phyloP scores from a whole-genome alignment of 768 basidiomycete genomes.

The Kockovaella imperatae region DNA sequence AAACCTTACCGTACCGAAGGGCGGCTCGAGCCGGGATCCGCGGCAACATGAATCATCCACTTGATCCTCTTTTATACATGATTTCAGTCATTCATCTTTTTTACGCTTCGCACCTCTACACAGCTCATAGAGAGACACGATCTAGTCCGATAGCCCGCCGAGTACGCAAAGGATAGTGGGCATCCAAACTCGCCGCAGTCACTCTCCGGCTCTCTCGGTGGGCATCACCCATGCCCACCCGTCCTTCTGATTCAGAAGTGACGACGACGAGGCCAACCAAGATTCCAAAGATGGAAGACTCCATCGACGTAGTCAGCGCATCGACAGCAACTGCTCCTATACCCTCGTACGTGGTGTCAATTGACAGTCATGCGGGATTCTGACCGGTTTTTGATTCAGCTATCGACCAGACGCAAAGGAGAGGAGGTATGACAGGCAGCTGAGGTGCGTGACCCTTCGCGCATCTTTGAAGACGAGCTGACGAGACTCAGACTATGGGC shows the following conservation, averaged over 20 bases:
- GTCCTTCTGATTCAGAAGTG: neutral
- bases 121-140: too few relatives aligned
- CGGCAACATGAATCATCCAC: too few relatives aligned
- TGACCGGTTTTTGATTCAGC: slow-evolving; percentile 43
- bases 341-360: slow-evolving; percentile 32
- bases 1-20: too few relatives aligned
- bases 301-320: slow-evolving; percentile 31
- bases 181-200: neutral
- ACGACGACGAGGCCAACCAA: slow-evolving; percentile 20
- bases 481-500: slow-evolving; percentile 69
- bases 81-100: too few relatives aligned
- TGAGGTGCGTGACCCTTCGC: slow-evolving; percentile 54
- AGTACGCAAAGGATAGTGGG: too few relatives aligned
- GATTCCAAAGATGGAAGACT: slow-evolving; percentile 38
- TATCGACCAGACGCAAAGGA: slow-evolving; percentile 76
- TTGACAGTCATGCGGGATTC: neutral
- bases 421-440: slow-evolving; percentile 87
- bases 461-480: neutral
- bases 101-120: too few relatives aligned
- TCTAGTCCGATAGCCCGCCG: too few relatives aligned
- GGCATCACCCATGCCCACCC: neutral
- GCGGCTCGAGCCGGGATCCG: too few relatives aligned
- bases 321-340: slow-evolving; percentile 27
- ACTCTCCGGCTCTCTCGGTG: neutral
- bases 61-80: too few relatives aligned